These are phyloP conservation scores for Zygoascus meyerae DNA, from an alignment of 1,139 yeast genomes.

Conservation along the genomic window DNA sequence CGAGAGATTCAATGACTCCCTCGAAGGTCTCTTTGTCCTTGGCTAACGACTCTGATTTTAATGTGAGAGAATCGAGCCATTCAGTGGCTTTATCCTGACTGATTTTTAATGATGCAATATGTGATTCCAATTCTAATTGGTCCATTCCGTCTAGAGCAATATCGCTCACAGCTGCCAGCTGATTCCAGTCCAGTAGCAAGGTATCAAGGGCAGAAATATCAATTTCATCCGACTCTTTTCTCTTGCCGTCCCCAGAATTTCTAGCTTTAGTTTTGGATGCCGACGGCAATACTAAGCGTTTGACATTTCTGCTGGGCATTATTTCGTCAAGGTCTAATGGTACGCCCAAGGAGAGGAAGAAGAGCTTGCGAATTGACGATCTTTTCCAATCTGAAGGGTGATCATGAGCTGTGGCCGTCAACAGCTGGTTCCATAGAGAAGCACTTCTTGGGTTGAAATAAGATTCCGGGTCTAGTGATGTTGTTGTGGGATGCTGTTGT, in stretches of 20 bases:
- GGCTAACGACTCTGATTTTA: conserved; percentile 39
- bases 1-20: conserved; percentile 62
- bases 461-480: conserved; percentile 13
- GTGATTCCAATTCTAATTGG: conserved; percentile 29
- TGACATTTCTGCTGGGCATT: conserved; percentile 31
- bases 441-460: conserved; percentile 29
- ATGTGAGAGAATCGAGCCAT: conserved; percentile 47
- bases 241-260: background rate
- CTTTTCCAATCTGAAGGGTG: conserved; percentile 48
- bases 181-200: conserved; percentile 27
- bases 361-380: conserved; percentile 51
- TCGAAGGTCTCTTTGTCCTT: conserved; percentile 61
- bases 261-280: conserved; percentile 8
- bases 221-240: background rate
- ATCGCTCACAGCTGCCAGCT: conserved; percentile 30
- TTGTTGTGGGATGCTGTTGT: conserved; percentile 1
- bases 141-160: conserved; percentile 35
- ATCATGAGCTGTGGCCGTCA: conserved; percentile 23
- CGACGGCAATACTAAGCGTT: conserved; percentile 28
- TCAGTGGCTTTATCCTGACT: conserved; percentile 33
- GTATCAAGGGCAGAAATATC: conserved; percentile 14
- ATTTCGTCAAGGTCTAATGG: conserved; percentile 56
- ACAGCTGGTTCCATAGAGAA: conserved; percentile 34
- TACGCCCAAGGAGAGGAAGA: conserved; percentile 52
- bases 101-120: conserved; percentile 24